phyloP scores from a whole-genome alignment of 305 asterid species.

The Fraxinus sp. region DNA sequence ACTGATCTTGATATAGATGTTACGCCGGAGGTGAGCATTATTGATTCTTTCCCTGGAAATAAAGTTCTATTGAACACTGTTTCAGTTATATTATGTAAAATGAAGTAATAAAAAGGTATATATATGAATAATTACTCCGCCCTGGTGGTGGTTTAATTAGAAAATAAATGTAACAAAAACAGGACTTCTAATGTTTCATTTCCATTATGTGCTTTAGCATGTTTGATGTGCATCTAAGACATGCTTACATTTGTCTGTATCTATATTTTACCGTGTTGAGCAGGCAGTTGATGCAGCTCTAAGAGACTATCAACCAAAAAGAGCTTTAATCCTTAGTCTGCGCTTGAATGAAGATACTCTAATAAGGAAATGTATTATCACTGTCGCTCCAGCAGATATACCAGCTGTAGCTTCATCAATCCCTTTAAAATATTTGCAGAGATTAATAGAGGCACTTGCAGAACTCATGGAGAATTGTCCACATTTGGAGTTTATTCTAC shows the following conservation, averaged over 20 bases:
- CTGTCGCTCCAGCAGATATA: conserved; percentile 69
- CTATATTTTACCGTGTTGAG: conserved; percentile 19
- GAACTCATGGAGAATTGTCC: conserved; percentile 86
- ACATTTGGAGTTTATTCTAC: conserved; percentile 83
- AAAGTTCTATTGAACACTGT: conserved; percentile 15
- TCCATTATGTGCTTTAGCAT: neutral
- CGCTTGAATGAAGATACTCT: conserved; percentile 85
- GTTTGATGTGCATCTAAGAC: neutral
- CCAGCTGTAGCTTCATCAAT: conserved; percentile 78
- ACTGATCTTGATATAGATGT: conserved; percentile 97
- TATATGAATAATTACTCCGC: neutral
- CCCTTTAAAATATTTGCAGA: conserved; percentile 75
- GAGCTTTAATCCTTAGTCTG: conserved; percentile 85
- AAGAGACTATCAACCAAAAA: conserved; percentile 53
- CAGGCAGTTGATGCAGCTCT: conserved; percentile 91
- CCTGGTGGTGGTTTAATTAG: neutral
- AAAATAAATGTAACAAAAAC: neutral
- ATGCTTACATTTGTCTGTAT: conserved; percentile 11
- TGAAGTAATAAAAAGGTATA: neutral
- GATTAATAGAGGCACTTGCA: conserved; percentile 79
- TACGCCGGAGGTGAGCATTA: conserved; percentile 81
- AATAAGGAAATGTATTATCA: conserved; percentile 74
- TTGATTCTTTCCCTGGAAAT: neutral
- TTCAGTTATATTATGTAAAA: neutral
- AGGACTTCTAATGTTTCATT: neutral